phyloP scores from a whole-genome alignment of 164 flowering plant species.

The Cinnamomum chago region DNA sequence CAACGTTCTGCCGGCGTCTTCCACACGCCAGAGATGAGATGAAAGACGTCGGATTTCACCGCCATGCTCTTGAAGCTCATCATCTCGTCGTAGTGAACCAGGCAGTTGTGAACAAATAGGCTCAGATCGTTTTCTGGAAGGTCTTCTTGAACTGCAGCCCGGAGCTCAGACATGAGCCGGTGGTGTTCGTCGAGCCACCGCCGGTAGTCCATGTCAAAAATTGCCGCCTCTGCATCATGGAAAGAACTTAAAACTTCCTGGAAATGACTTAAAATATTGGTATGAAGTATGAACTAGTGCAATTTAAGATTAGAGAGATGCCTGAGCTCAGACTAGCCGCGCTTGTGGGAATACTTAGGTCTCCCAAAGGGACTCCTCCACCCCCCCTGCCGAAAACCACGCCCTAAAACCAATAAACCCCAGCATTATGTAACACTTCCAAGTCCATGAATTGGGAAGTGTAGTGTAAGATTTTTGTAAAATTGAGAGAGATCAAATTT shows the following conservation, averaged over 20 bases:
- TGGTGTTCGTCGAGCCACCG: slow-evolving; percentile 97
- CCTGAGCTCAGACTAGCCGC: slow-evolving; percentile 60
- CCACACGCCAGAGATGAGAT: slow-evolving; percentile 91
- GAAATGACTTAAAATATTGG: not conserved
- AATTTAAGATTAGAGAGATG: slow-evolving; percentile 8
- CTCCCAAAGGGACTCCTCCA: slow-evolving; percentile 53
- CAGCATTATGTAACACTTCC: not conserved
- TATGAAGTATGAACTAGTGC: not conserved
- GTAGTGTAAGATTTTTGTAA: no score
- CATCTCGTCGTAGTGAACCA: slow-evolving; percentile 74
- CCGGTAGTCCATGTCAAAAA: slow-evolving; percentile 88
- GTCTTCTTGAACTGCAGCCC: slow-evolving; percentile 88
- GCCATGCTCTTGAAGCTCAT: slow-evolving; percentile 66
- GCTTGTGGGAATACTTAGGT: slow-evolving; percentile 54
- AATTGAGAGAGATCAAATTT: no score
- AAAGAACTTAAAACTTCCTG: not conserved
- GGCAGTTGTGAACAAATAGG: slow-evolving; percentile 65
- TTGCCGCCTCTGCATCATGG: slow-evolving; percentile 50
- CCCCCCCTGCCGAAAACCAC: slow-evolving; percentile 23
- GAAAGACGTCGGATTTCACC: slow-evolving; percentile 81
- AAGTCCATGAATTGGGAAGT: not conserved
- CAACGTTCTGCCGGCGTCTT: slow-evolving; percentile 97
- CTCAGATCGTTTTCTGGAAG: slow-evolving; percentile 79
- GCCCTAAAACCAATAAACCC: slow-evolving; percentile 40
- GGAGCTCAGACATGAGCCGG: slow-evolving; percentile 79